These are phyloP conservation scores for Hylodesmum podocarpum DNA, from an alignment of 306 rosid species.

Conservation along the genomic window DNA sequence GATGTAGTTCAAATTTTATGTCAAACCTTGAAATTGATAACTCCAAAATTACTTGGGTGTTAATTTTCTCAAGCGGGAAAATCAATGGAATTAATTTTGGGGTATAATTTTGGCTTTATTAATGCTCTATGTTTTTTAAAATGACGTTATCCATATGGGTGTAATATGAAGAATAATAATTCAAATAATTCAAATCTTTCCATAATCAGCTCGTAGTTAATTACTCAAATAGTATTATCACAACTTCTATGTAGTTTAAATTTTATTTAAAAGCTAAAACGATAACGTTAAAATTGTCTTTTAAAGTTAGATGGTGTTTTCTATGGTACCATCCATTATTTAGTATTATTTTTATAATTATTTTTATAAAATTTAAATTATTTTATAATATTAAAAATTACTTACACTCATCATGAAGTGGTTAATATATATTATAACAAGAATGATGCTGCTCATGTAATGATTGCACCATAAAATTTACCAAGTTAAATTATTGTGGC, in stretches of 20 bases:
- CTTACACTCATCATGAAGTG: too few relatives aligned
- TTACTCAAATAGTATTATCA: constrained; percentile 12
- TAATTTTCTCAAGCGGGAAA: neutral
- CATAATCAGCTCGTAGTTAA: neutral
- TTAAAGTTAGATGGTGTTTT: too few relatives aligned
- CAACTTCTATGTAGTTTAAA: constrained; percentile 33
- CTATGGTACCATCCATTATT: too few relatives aligned
- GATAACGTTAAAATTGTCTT: constrained; percentile 9
- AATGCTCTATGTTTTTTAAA: neutral
- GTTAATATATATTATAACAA: too few relatives aligned
- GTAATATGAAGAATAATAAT: neutral
- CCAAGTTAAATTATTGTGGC: too few relatives aligned
- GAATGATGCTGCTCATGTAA: too few relatives aligned
- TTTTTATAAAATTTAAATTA: too few relatives aligned
- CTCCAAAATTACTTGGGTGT: neutral
- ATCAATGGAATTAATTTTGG: neutral
- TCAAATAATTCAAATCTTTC: constrained; percentile 29
- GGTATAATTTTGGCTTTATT: neutral
- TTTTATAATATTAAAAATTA: too few relatives aligned
- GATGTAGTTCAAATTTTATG: constrained; percentile 28
- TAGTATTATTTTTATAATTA: too few relatives aligned
- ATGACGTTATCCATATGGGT: too few relatives aligned
- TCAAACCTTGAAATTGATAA: constrained; percentile 27
- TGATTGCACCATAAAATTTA: too few relatives aligned
- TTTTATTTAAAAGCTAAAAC: constrained; percentile 19